Conservation (phyloP, 495 filamentous ascomycete genomes). For the Hypomontagnella monticulosa region DNA sequence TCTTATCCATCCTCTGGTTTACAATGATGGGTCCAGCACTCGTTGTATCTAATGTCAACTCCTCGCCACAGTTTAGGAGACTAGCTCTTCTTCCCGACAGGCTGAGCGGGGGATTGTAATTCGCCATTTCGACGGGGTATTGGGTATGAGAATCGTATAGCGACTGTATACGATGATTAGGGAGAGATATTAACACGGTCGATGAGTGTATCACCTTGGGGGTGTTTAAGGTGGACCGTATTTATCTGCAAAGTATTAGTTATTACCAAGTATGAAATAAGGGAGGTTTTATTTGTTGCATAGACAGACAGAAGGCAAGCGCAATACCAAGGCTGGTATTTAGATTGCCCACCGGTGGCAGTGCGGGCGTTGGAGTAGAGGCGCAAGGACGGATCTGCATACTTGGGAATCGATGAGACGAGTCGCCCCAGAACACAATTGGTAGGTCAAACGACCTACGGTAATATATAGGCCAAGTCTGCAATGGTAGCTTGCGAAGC, state of each 20-base stretch:
- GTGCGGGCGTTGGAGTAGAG: slow-evolving; percentile 34
- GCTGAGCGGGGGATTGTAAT: slow-evolving; percentile 51
- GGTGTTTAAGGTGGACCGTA: neutral
- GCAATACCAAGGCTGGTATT: neutral
- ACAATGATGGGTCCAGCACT: slow-evolving; percentile 41
- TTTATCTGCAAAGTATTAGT: slow-evolving; percentile 10
- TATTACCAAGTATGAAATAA: slow-evolving; percentile 2
- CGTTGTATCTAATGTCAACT: slow-evolving; percentile 56
- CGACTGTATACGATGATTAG: slow-evolving; percentile 2
- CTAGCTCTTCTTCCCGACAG: slow-evolving; percentile 58
- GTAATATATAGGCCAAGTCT: slow-evolving; percentile 26
- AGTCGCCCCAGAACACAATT: slow-evolving; percentile 34
- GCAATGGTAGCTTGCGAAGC: slow-evolving; percentile 9
- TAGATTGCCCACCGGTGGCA: slow-evolving; percentile 2
- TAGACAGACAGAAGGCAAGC: slow-evolving; percentile 7
- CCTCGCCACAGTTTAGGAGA: slow-evolving; percentile 50
- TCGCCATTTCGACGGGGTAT: slow-evolving; percentile 47
- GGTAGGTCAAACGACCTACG: slow-evolving; percentile 38
- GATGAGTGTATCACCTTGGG: slow-evolving; percentile 4
- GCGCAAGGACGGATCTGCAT: slow-evolving; percentile 32
- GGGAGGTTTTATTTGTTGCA: neutral
- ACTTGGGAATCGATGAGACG: slow-evolving; percentile 42
- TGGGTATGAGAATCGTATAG: slow-evolving; percentile 9
- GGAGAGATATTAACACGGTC: slow-evolving; percentile 2
- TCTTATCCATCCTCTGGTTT: slow-evolving; percentile 57